Base-by-base conservation (phyloP, 257 asterid species). In the Leptodermis oblonga region DNA sequence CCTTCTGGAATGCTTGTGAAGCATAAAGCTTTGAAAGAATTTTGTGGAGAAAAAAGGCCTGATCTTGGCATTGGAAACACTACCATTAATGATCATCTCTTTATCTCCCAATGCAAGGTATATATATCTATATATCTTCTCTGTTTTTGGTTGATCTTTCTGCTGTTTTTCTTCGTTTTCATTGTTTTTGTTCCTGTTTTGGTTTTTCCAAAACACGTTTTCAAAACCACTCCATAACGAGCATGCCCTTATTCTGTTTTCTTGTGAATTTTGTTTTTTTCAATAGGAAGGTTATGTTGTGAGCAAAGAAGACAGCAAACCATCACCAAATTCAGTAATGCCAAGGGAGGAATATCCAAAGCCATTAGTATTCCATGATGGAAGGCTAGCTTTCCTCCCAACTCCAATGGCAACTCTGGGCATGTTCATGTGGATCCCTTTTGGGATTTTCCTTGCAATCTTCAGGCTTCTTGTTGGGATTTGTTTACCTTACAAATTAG, bases 281-380 rank as follows among this genome's bases (percentile, higher is more conserved):
- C 55, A 22, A 10, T 70, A 92, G 98, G 98, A 92, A 85, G 88
- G 87, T 37, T 90, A 86, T 77, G 81, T 88, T 46, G 67, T 87
- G 15, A 84, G 33, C 72, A 77, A 70, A 45, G 96, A 88, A 39
- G 93, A 85, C 43, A n/a, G 3, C 54, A 84, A 81, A 46, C 22
- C 52, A 5, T n/a, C 26, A 52, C 49, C 75, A 59, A 75, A 41
- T 39, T 62, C 86, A 56, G 6, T 56, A 20, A 65, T 88, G 84
- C 88, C 96, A 25, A 75, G 89, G 49, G 80, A 74, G 28, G 85
- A 69, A 63, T 92, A 90, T 36, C 98, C 97, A 25, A 92, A 90
- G 58, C 97, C 98, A 8, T 80, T 90, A 7, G 78, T 92, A 1
- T 92, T 92, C 75, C 98, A 92, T 69, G 98, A 92, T 74, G 98